Conservation (phyloP, 2,329 filamentous ascomycete species). For the Metarhizium album region DNA sequence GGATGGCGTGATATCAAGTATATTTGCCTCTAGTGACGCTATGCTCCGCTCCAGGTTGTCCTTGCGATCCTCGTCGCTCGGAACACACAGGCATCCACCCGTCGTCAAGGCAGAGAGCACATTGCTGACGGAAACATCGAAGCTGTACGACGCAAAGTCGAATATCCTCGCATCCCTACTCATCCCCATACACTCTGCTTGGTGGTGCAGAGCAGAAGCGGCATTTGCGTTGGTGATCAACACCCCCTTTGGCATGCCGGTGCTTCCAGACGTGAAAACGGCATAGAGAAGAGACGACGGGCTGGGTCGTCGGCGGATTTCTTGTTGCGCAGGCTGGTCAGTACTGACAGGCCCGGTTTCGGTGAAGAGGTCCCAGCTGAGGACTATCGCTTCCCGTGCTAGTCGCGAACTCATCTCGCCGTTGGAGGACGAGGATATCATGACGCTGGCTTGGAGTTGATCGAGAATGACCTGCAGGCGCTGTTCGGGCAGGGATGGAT, state of each 20-base stretch:
- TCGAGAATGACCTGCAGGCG: slow-evolving; percentile 9
- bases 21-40: neutral
- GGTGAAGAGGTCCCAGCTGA: neutral
- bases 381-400: neutral
- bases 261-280: slow-evolving; percentile 13
- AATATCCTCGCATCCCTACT: slow-evolving; percentile 1
- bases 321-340: neutral
- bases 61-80: neutral
- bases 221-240: slow-evolving; percentile 8
- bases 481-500: slow-evolving; percentile 12
- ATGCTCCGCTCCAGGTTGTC: slow-evolving; percentile 4
- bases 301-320: too few species aligned
- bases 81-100: slow-evolving; percentile 7
- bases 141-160: slow-evolving; percentile 8
- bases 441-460: slow-evolving; percentile 3
- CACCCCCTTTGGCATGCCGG: slow-evolving; percentile 12
- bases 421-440: slow-evolving; percentile 6
- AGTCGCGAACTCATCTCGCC: neutral
- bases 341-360: neutral
- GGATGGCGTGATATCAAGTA: slow-evolving; percentile 3
- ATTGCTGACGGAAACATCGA: slow-evolving; percentile 5
- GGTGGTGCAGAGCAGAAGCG: slow-evolving; percentile 2
- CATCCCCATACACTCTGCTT: neutral
- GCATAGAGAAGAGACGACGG: neutral
- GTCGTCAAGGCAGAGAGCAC: slow-evolving; percentile 4